These are phyloP conservation scores for Lactarius trivialis DNA, from an alignment of 768 basidiomycete species.

Conservation along the genomic window DNA sequence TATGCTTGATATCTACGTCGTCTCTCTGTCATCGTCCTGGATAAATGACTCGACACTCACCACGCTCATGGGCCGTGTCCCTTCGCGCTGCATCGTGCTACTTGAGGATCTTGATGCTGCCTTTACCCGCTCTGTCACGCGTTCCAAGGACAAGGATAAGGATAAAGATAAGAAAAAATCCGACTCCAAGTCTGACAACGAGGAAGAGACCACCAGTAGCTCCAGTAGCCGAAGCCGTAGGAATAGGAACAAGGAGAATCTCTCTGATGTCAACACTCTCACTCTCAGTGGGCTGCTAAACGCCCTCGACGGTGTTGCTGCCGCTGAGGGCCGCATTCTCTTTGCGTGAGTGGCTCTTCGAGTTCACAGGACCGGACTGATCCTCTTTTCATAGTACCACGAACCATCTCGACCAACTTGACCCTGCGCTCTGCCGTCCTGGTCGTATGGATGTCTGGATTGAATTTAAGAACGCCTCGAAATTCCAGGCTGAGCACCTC, in stretches of 20 bases:
- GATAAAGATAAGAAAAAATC: constrained; percentile 34
- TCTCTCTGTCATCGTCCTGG: constrained; percentile 81
- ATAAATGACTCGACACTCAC: constrained; percentile 83
- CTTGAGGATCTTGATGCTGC: constrained; percentile 90
- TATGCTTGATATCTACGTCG: constrained; percentile 86
- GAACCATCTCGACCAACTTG: constrained; percentile 86
- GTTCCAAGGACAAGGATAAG: constrained; percentile 50
- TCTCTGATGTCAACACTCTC: constrained; percentile 76
- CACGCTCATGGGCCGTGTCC: constrained; percentile 81
- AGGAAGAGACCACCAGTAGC: constrained; percentile 30
- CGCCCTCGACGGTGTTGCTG: constrained; percentile 80
- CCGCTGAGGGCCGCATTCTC: constrained; percentile 79
- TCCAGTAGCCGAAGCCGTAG: constrained; percentile 37
- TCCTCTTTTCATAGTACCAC: constrained; percentile 52
- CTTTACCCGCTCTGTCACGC: constrained; percentile 67
- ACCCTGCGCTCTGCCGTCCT: constrained; percentile 86
- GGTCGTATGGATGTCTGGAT: constrained; percentile 93
- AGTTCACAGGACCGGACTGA: background rate
- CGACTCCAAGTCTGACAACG: constrained; percentile 32
- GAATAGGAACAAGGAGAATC: constrained; percentile 45
- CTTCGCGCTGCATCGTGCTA: constrained; percentile 77
- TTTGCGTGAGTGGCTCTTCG: constrained; percentile 62
- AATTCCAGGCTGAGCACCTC: constrained; percentile 78
- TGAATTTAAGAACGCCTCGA: constrained; percentile 81
- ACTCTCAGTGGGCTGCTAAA: constrained; percentile 78